Conservation (phyloP, 441 rosid species). For the Gossypium schwendimanii region DNA sequence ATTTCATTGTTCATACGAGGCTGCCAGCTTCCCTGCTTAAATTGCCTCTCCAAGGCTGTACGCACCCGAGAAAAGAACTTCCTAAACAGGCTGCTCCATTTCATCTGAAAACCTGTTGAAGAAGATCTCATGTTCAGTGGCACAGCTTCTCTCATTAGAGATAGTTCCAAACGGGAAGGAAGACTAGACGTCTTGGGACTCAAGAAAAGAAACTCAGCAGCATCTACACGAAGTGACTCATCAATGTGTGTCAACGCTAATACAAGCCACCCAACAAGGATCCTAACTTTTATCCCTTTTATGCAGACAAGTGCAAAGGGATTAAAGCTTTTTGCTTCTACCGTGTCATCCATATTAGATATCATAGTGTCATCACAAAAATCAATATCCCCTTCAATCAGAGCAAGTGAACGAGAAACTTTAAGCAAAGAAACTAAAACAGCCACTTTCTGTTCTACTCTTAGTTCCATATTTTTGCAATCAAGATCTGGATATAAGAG, state of each 20-base stretch:
- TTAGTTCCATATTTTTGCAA: conserved; percentile 33
- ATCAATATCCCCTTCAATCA: conserved; percentile 89
- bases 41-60: conserved; percentile 85
- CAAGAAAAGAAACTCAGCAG: conserved; percentile 87
- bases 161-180: conserved; percentile 78
- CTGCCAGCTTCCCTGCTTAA: conserved; percentile 66
- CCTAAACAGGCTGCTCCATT: conserved; percentile 89
- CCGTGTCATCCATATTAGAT: conserved; percentile 11
- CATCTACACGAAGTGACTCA: conserved; percentile 87
- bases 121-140: conserved; percentile 96
- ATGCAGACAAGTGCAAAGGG: conserved; percentile 50
- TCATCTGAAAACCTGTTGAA: conserved; percentile 96
- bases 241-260: conserved; percentile 88
- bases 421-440: conserved; percentile 78
- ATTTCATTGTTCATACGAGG: conserved; percentile 32
- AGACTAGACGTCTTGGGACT: conserved; percentile 86
- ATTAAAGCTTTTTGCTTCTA: conserved; percentile 25
- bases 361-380: conserved; percentile 24
- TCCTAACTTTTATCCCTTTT: conserved; percentile 61
- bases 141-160: conserved; percentile 68
- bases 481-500: conserved; percentile 30
- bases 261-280: conserved; percentile 72
- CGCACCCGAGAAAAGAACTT: conserved; percentile 87
- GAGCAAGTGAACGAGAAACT: conserved; percentile 82
- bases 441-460: conserved; percentile 73